phyloP scores from a whole-genome alignment of 345 rosid species.

The Geranium rotundifolium region DNA sequence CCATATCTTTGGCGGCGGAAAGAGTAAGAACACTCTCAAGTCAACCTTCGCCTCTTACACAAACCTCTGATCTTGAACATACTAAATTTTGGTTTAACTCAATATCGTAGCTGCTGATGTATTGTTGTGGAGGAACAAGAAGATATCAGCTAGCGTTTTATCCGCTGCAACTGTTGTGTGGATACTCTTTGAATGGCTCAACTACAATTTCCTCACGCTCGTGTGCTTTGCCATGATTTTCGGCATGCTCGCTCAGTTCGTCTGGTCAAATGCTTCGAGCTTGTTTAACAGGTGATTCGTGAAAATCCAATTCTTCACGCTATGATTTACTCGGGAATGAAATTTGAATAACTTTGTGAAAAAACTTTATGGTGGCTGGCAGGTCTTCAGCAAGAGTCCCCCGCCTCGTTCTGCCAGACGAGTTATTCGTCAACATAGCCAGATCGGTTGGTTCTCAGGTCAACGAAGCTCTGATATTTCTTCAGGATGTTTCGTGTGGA shows the following conservation, averaged over 20 bases:
- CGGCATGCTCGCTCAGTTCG: slow-evolving; percentile 74
- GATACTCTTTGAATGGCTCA: slow-evolving; percentile 91
- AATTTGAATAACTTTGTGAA: neutral
- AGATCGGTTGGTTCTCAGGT: slow-evolving; percentile 49
- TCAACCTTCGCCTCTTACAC: slow-evolving; percentile 1
- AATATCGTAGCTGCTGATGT: slow-evolving; percentile 88
- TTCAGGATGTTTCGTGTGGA: slow-evolving; percentile 68
- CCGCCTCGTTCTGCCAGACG: slow-evolving; percentile 65
- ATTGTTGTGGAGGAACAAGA: slow-evolving; percentile 91
- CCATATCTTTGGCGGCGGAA: slow-evolving; percentile 83
- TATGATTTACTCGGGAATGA: neutral
- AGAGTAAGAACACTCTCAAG: slow-evolving; percentile 28
- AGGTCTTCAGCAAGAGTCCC: slow-evolving; percentile 63
- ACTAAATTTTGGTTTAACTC: neutral
- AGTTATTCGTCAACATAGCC: slow-evolving; percentile 62
- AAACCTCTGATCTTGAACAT: neutral
- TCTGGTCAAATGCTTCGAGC: slow-evolving; percentile 74
- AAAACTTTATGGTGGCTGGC: slow-evolving; percentile 5
- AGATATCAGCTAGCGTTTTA: slow-evolving; percentile 68
- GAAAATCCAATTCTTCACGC: slow-evolving; percentile 1
- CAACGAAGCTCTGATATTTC: slow-evolving; percentile 48
- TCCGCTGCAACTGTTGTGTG: slow-evolving; percentile 65
- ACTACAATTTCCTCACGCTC: slow-evolving; percentile 70
- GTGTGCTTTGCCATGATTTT: slow-evolving; percentile 51
- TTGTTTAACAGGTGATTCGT: slow-evolving; percentile 47